Base-by-base conservation (phyloP, 1,284 basidiomycete species). In the Ganoderma leucocontextum region DNA sequence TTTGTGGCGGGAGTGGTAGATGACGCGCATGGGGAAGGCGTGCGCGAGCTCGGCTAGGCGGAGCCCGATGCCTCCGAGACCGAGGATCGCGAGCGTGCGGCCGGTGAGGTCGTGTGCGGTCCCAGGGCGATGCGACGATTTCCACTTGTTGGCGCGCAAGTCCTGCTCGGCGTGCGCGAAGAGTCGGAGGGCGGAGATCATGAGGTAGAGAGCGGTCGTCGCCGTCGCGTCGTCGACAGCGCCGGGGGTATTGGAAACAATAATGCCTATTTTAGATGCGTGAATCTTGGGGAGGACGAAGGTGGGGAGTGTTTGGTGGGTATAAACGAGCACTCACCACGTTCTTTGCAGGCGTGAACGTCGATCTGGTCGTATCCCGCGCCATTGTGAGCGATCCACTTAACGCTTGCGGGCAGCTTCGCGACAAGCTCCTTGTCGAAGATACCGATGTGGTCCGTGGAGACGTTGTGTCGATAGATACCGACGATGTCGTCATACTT, bases 151-250 rank as follows among this genome's bases (percentile, higher is more conserved):
- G 42, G 83, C 69, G 52, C 86, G 82, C 72, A 95, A 84, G 68
- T 88, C 89, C 55, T 88, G 87, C 79, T 97, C 95, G 12, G 88
- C 89, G 55, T 86, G 79, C 19, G 90, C 86, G 80, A 90, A 97
- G 73, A 94, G 90, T 41, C 96, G 90, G 59, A 96, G 79, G n/a
- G 93, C 87, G 25, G 95, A 94, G 74, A 97, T 87, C 74, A 95
- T 82, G 63, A 97, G 89, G 81, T 92, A 97, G 29, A 96, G 83
- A 0, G 91, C 95, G 0, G 94, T 95, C 1, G 95, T 97, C 1
- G 96, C 96, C 0, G 96, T 97, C 4, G 92, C 95, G 72, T 96
- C 94, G 81, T 98, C 94, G 62, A 97, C 96, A 3, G 95, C 95
- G 19, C 91, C 90, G 2, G 96, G 96, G 0, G 96, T 97, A 78